Evolutionary conservation across 2,329 filamentous ascomycete species (phyloP).

Genomic region (Trichoderma harzianum): DNA sequence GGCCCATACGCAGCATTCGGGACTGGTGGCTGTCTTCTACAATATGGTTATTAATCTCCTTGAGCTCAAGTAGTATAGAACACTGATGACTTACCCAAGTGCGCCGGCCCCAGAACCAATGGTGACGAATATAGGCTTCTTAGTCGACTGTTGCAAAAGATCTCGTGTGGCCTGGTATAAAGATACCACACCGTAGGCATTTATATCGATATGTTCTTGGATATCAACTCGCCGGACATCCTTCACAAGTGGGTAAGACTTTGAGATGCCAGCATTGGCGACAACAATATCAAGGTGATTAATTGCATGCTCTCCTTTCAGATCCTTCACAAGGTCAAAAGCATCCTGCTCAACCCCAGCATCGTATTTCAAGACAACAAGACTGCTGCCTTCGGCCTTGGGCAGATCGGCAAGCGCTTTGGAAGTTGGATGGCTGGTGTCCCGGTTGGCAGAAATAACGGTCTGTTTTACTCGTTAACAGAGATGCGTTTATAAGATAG

Average conservation of each 20-base stretch:
- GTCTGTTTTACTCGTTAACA: neutral
- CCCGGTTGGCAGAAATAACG: neutral
- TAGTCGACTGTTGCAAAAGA: constrained; percentile 30
- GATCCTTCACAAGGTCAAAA: constrained; percentile 26
- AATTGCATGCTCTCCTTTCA: constrained; percentile 26
- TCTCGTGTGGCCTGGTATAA: constrained; percentile 36
- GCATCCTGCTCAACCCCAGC: constrained; percentile 27
- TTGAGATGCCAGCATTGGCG: constrained; percentile 47
- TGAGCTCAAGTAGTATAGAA: neutral
- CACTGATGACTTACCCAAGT: constrained; percentile 1
- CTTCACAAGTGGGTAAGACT: constrained; percentile 28
- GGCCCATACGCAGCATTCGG: constrained; percentile 35
- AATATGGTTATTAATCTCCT: constrained; percentile 21
- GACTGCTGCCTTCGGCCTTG: constrained; percentile 16
- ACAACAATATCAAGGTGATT: constrained; percentile 47
- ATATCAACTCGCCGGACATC: constrained; percentile 34
- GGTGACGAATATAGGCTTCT: constrained; percentile 33
- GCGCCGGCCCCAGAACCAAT: constrained; percentile 29
- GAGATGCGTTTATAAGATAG: neutral
- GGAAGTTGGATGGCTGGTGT: constrained; percentile 39
- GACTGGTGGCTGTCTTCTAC: constrained; percentile 31
- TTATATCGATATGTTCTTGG: constrained; percentile 40
- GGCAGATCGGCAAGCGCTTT: constrained; percentile 19
- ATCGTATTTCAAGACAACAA: constrained; percentile 20
- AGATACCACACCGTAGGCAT: constrained; percentile 38